Evolutionary conservation across 768 basidiomycete species (phyloP).

Genomic region (Botryobasidium botryosum): DNA sequence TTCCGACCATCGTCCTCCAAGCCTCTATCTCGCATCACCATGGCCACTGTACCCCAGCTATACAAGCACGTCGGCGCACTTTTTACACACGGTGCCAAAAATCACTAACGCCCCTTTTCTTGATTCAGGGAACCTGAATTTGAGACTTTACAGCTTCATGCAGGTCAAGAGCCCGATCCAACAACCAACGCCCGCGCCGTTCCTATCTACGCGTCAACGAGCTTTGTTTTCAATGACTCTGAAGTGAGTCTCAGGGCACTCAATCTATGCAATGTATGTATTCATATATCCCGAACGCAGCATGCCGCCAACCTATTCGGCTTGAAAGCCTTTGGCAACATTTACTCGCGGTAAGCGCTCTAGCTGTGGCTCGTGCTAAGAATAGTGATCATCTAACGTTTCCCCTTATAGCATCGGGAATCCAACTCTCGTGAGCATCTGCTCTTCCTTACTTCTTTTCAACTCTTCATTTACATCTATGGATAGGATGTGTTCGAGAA

Average conservation of each 20-base stretch:
- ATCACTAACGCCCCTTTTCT: not conserved
- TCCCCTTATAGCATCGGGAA: constrained; percentile 33
- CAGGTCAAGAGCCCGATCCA: constrained; percentile 34
- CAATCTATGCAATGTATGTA: not conserved
- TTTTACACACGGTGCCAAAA: too few relatives aligned
- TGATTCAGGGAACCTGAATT: constrained; percentile 37
- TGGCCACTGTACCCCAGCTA: too few relatives aligned
- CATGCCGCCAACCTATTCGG: constrained; percentile 61
- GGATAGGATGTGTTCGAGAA: constrained; percentile 60
- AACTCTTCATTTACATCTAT: not conserved
- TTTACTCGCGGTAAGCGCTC: constrained; percentile 31
- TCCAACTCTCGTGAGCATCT: constrained; percentile 37
- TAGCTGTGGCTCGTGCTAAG: not conserved
- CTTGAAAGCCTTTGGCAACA: constrained; percentile 41
- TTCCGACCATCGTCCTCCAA: too few relatives aligned
- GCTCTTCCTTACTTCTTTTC: not conserved
- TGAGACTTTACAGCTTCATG: constrained; percentile 66
- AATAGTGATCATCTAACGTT: not conserved
- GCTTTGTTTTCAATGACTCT: constrained; percentile 57
- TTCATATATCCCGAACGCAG: constrained; percentile 19
- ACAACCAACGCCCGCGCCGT: constrained; percentile 36
- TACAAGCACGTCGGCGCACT: too few relatives aligned
- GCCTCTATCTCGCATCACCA: too few relatives aligned
- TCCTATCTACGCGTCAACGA: constrained; percentile 61
- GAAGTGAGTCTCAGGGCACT: constrained; percentile 24